phyloP scores from a whole-genome alignment of 1,284 basidiomycete species.

The Leccinum pseudoinsigne region DNA sequence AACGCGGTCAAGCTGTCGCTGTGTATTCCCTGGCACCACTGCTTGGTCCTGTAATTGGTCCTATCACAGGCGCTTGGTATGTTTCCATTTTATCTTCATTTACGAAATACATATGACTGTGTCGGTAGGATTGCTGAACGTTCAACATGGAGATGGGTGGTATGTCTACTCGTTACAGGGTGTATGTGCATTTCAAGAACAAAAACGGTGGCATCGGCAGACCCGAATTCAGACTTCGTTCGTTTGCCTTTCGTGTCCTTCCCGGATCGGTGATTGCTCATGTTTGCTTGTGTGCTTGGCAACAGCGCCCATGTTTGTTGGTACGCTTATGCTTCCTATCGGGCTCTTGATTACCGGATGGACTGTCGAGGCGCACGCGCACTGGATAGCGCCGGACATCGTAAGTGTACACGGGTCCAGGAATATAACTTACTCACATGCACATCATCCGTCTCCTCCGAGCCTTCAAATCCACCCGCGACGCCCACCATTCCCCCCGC shows the following conservation, averaged over 20 bases:
- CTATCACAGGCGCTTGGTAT: constrained; percentile 61
- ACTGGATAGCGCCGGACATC: constrained; percentile 71
- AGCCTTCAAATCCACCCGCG: too few species aligned
- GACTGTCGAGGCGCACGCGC: constrained; percentile 52
- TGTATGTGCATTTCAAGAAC: constrained; percentile 44
- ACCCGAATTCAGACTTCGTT: constrained; percentile 47
- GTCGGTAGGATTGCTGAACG: constrained; percentile 50
- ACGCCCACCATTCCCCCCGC: too few species aligned
- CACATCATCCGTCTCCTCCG: too few species aligned
- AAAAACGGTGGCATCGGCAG: constrained; percentile 45
- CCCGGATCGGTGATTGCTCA: constrained; percentile 1
- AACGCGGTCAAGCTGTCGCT: constrained; percentile 67
- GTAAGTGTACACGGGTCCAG: constrained; percentile 36
- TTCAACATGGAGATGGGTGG: constrained; percentile 69
- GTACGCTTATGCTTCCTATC: constrained; percentile 51
- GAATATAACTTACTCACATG: too few species aligned
- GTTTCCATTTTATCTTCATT: constrained; percentile 5
- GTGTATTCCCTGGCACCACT: constrained; percentile 64
- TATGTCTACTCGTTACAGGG: constrained; percentile 37
- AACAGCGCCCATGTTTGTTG: constrained; percentile 60
- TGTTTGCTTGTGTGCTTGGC: neutral
- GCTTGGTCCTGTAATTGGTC: constrained; percentile 63
- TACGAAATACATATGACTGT: neutral
- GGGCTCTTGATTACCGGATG: constrained; percentile 70
- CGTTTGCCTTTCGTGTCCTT: constrained; percentile 6